phyloP scores from a whole-genome alignment of 192 early-diverging fungal genomes.

The Dissophora globulifera region DNA sequence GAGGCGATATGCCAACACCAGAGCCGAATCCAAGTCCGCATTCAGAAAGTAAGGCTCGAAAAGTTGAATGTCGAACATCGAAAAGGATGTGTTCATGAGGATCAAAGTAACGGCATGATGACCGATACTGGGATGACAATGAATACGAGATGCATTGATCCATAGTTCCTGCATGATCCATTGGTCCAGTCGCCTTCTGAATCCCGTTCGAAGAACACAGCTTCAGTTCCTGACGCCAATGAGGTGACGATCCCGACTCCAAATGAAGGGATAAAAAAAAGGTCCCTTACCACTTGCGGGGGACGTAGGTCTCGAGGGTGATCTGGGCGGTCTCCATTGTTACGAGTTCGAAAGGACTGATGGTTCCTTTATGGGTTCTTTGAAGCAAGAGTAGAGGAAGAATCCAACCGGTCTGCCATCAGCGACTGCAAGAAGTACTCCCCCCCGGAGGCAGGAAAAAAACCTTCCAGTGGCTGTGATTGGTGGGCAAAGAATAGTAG shows the following conservation, averaged over 20 bases:
- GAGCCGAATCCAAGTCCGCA: no score
- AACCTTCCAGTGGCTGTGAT: no score
- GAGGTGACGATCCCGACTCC: constrained; percentile 2
- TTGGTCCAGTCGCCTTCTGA: not conserved
- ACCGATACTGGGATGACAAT: not conserved
- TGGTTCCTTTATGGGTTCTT: constrained; percentile 49
- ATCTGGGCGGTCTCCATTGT: constrained; percentile 52
- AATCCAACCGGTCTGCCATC: constrained; percentile 6
- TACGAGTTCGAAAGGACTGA: constrained; percentile 22
- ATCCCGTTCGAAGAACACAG: no score
- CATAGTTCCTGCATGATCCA: not conserved
- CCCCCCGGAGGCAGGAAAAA: not conserved
- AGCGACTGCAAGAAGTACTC: no score
- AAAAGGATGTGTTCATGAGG: no score
- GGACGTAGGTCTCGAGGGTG: constrained; percentile 55
- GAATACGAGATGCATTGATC: not conserved
- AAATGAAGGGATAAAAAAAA: not conserved
- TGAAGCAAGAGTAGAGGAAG: constrained; percentile 53
- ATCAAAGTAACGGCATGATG: no score
- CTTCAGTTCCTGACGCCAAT: no score
- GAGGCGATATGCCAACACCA: no score
- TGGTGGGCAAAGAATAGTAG: no score
- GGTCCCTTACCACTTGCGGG: constrained; percentile 55
- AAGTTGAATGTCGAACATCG: no score
- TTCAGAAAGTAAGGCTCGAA: no score